phyloP scores from a whole-genome alignment of 805 yeast genomes.

The Phaffomyces thermotolerans region DNA sequence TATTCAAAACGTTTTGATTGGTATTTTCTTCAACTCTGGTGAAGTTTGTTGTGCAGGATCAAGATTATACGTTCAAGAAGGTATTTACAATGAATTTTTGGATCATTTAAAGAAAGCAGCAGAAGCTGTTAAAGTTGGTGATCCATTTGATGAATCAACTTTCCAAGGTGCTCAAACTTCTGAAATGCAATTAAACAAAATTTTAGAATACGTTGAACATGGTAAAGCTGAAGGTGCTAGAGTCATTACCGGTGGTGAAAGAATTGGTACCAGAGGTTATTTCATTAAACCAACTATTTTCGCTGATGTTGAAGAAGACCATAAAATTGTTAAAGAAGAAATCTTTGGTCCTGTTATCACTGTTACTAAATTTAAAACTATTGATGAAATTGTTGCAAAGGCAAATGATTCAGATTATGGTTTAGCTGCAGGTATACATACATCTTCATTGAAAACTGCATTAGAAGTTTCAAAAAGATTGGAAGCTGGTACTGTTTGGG shows the following conservation, averaged over 20 bases:
- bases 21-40: constrained; percentile 12
- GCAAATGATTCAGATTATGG: constrained; percentile 10
- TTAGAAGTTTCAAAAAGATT: constrained; percentile 8
- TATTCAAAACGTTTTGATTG: constrained; percentile 8
- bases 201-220: constrained; percentile 7
- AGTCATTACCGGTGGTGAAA: constrained; percentile 11
- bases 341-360: constrained; percentile 12
- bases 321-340: constrained; percentile 11
- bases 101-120: constrained; percentile 8
- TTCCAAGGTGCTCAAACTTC: constrained; percentile 14
- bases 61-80: constrained; percentile 11
- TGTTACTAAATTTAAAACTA: constrained; percentile 6
- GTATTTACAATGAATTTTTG: constrained; percentile 6
- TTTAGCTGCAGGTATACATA: constrained; percentile 12
- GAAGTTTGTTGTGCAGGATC: constrained; percentile 13
- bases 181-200: constrained; percentile 9
- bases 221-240: constrained; percentile 12
- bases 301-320: constrained; percentile 10
- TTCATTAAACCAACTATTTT: constrained; percentile 10
- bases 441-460: constrained; percentile 9
- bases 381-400: constrained; percentile 8
- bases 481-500: constrained; percentile 13
- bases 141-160: constrained; percentile 10
- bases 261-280: constrained; percentile 10
- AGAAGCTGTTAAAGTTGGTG: constrained; percentile 10